A percentile compares a stretch with the other conserved stretches of the same genome.
phyloP scores from a whole-genome alignment of 208 protist species.

The Naegleria lovaniensis region DNA sequence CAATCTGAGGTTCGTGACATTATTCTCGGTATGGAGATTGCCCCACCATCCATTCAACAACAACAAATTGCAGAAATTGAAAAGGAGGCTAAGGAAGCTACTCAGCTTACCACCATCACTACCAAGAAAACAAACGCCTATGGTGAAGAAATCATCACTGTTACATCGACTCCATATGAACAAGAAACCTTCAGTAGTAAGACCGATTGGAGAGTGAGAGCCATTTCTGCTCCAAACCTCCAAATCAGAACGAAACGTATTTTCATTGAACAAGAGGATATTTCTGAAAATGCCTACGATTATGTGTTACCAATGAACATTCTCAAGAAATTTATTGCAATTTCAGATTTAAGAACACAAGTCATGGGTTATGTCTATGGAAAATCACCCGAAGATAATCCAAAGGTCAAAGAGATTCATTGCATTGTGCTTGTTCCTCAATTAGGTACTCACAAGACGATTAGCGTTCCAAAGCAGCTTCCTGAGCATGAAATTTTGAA shows the following conservation, averaged over 20 bases:
- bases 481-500: slow-evolving; percentile 77
- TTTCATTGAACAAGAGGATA: slow-evolving; percentile 78
- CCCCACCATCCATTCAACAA: slow-evolving; percentile 92
- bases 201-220: slow-evolving; percentile 88
- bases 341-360: slow-evolving; percentile 85
- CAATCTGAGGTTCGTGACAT: slow-evolving; percentile 99
- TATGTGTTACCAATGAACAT: slow-evolving; percentile 93
- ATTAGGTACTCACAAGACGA: slow-evolving; percentile 71
- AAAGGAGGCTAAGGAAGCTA: slow-evolving; percentile 73
- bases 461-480: slow-evolving; percentile 65
- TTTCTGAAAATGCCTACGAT: slow-evolving; percentile 56
- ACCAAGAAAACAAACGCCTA: slow-evolving; percentile 74
- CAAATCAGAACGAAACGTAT: slow-evolving; percentile 87
- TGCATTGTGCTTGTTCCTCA: slow-evolving; percentile 88
- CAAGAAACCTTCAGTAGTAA: slow-evolving; percentile 68
- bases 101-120: slow-evolving; percentile 68
- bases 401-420: slow-evolving; percentile 83
- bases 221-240: slow-evolving; percentile 81
- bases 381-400: slow-evolving; percentile 73
- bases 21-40: slow-evolving; percentile 99
- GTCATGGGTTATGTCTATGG: slow-evolving; percentile 84
- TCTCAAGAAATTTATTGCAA: slow-evolving; percentile 83
- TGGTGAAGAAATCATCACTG: slow-evolving; percentile 83
- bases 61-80: slow-evolving; percentile 98
- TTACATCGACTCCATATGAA: slow-evolving; percentile 77